Evolutionary conservation across 2,329 filamentous ascomycete species (phyloP), one percentile per base, ranked within the genome.

Genomic region (Tolypocladium capitatum): DNA sequence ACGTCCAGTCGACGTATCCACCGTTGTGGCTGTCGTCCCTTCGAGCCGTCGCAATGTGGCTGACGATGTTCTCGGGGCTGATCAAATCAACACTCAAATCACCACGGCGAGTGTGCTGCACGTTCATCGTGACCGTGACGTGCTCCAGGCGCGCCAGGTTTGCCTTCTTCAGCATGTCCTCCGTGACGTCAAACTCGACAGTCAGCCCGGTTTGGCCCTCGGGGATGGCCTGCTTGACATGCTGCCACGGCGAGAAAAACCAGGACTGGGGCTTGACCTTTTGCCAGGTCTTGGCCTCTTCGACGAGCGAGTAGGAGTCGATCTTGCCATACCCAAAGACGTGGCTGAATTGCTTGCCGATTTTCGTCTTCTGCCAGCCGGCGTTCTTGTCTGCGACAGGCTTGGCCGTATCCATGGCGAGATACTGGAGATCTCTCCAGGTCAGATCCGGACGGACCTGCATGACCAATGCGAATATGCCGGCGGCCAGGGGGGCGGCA

Each of bases 81-180:
- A 86, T 79, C 42, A 98, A 72, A 60, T 98, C 92, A 34, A 94
- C 91, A 60, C 87, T 95, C 27, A 98, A 65, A 63, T 98, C 92
- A 48, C 92, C 92, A 54, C 92, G 84, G 50, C 85, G 83, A 2
- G 78, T 81, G 62, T 98, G 92, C 47, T 86, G 78, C 24, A 96
- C 76, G 59, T 98, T 98, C 90, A 98, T 98, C 3, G 91, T 97
- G 33, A 98, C 79, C 1, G 91, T 97, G 33, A 98, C 86, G 67
- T 98, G 92, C 69, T 98, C 92, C 27, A 98, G 61, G 16, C 86
- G 81, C 58, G 82, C 87, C 14, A 98, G 64, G 61, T 98, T 98
- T 55, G 87, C 87, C 21, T 80, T 67, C 59, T 83, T 79, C 49
- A 97, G 70, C 79, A 90, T 88, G 20, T 89, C 80, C 47, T 80